Conservation (phyloP, 371 early-diverging fungal species). For the Mucor irregularis region DNA sequence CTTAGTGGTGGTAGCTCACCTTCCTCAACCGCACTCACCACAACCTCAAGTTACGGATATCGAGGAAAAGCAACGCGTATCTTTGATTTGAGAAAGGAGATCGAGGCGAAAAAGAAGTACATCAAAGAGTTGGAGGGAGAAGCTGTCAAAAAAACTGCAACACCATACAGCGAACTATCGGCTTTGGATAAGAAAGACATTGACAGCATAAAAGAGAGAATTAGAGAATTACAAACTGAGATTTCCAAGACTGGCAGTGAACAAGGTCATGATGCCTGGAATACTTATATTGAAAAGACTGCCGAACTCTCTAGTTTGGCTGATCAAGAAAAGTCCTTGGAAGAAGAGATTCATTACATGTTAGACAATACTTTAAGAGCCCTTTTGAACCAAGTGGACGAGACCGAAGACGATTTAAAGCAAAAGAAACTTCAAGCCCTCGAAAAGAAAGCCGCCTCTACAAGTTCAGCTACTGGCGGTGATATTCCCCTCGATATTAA, state of each 20-base stretch:
- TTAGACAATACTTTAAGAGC: constrained; percentile 42
- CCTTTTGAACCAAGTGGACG: constrained; percentile 48
- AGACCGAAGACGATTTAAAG: constrained; percentile 53
- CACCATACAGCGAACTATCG: constrained; percentile 23
- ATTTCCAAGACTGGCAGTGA: constrained; percentile 36
- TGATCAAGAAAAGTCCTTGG: constrained; percentile 55
- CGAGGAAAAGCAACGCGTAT: constrained; percentile 53
- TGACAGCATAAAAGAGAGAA: constrained; percentile 36
- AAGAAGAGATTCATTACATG: constrained; percentile 48
- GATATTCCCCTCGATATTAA: constrained; percentile 36
- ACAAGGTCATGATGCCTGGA: constrained; percentile 38
- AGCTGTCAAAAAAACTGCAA: constrained; percentile 21
- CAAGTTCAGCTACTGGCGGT: constrained; percentile 3
- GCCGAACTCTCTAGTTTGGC: constrained; percentile 51
- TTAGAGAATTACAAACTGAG: constrained; percentile 46
- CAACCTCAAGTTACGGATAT: constrained; percentile 38
- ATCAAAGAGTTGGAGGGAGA: constrained; percentile 34
- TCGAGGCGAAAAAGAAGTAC: constrained; percentile 48
- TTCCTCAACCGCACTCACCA: constrained; percentile 13
- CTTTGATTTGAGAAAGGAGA: constrained; percentile 59
- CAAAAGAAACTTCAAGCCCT: constrained; percentile 53
- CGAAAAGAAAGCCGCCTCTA: constrained; percentile 26
- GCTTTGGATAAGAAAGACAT: constrained; percentile 43
- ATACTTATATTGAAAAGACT: constrained; percentile 37
- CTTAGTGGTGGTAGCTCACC: constrained; percentile 3